Base-by-base conservation (phyloP, 2,329 filamentous ascomycete genomes). In the Colletotrichum tropicicola region DNA sequence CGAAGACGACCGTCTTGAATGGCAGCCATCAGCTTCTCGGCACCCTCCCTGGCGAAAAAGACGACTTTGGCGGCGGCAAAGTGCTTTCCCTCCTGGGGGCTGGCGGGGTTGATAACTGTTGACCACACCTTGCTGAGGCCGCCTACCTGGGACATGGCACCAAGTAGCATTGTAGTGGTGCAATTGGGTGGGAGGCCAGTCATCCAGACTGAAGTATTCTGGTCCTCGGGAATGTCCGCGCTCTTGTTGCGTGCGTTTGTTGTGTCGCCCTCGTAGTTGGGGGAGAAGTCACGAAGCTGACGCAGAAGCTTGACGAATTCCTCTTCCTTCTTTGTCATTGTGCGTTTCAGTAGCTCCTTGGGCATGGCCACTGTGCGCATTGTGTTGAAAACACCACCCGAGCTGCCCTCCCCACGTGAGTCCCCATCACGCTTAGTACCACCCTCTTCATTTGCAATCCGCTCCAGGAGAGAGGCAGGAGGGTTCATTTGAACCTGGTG, bases 131-230 rank as follows among this genome's bases (percentile, higher is more conserved):
- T 63, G 19, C 48, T 52, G 2, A 37, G 32, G 2, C 17, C 21
- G 4, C 52, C 58, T 32, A 53, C 6, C 1, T 17, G 10, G 10
- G 32, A 17, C 3, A 63, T 27, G 19, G 51, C 47, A 8, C 9
- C 27, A 4, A 62, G 45, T 3, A 62, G 57, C 17, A 37, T 19
- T 2, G 23, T 30, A 5, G 23, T 4, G 4, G 32, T 19, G 6
- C 53, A 58, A n/a, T 19, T 6, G 4, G 39, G 23, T 3, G 32
- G 52, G 6, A 63, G 47, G 6, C 28, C 43, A 6, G 35, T 19
- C 15, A 63, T 21, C 58, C 41, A 66, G 2, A 54, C 35, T 4
- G 58, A 30, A 6, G 45, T 57, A 10, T 62, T 63, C n/a, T 43
- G 8, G 9, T n/a, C 1, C 2, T 39, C 30, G 2, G 25, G 25